Base-by-base conservation (phyloP, 208 protist genomes). In the Acanthamoeba culbertsoni region DNA sequence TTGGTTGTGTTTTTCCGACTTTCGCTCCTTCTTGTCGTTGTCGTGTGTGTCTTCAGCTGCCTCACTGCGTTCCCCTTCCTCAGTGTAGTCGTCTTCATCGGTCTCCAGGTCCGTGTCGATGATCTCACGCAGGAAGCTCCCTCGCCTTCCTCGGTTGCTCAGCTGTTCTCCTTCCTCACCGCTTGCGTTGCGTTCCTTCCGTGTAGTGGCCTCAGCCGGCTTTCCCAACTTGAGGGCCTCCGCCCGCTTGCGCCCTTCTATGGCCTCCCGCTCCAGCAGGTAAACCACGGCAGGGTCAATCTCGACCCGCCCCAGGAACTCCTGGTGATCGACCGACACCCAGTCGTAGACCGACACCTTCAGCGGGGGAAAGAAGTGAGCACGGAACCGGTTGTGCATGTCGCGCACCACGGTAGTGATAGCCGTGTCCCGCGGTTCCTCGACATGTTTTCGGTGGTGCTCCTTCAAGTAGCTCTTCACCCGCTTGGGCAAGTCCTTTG, bases 261-360 rank as follows among this genome's bases (percentile, higher is more conserved):
- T 33, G 31, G 53, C 71, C 71, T 82, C 71, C 8, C 23, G 37
- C 71, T 82, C 42, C 42, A 82, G 71, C 37, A 82, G 71, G 45
- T 82, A 82, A 16, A 82, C 71, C 7, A 53, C 45, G 26, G 71
- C 71, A 6, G 71, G 71, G 43, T 82, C 71, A 43, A 82, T 82
- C 71, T 82, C 71, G 26, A 82, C 71, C 8, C 71, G 71, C 1
- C 71, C 71, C 6, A 82, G 71, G 71, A 55, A 82, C 42, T 82
- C 71, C 71, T 82, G 71, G 4, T 53, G 71, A n/a, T 82, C 71
- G 45, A 35, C 42, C 45, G 71, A 18, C n/a, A 82, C 45, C 71
- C 71, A 82, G 71, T 82, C 71, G 71, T 82, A 82, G 37, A 82
- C 71, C 43, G 71, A 48, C 20, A 82, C 71, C 71, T 82, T 82